A percentile compares a stretch with the other conserved stretches of the same genome.
Conservation (phyloP, 2,329 filamentous ascomycete species). For the Colletotrichum lini region DNA sequence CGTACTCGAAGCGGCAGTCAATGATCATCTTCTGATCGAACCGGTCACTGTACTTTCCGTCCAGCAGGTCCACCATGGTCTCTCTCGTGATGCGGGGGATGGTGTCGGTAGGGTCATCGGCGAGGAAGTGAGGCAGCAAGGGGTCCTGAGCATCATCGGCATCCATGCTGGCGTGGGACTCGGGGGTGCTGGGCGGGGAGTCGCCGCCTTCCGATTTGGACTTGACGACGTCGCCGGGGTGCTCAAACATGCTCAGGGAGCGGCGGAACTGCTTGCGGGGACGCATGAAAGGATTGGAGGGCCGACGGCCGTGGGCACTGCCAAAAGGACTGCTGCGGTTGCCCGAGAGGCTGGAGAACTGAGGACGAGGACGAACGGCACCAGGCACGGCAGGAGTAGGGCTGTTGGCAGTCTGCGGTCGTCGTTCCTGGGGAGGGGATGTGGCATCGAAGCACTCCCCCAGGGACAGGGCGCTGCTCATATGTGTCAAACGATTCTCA, state of each 20-base stretch:
- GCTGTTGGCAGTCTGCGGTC: slow-evolving; percentile 73
- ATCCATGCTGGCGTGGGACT: slow-evolving; percentile 84
- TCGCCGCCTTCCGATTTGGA: slow-evolving; percentile 72
- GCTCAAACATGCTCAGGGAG: slow-evolving; percentile 98
- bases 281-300: slow-evolving; percentile 78
- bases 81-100: slow-evolving; percentile 88
- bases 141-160: slow-evolving; percentile 82
- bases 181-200: slow-evolving; percentile 60
- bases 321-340: slow-evolving; percentile 83
- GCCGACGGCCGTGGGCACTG: slow-evolving; percentile 78
- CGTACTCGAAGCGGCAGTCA: slow-evolving; percentile 98
- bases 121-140: slow-evolving; percentile 86
- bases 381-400: slow-evolving; percentile 68
- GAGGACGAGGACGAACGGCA: slow-evolving; percentile 74
- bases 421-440: slow-evolving; percentile 81
- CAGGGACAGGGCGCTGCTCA: slow-evolving; percentile 73
- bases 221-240: slow-evolving; percentile 89
- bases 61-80: slow-evolving; percentile 88
- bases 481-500: slow-evolving; percentile 50
- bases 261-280: slow-evolving; percentile 91
- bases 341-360: slow-evolving; percentile 73
- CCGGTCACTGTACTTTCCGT: slow-evolving; percentile 82
- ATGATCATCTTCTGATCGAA: slow-evolving; percentile 90
- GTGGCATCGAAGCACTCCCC: slow-evolving; percentile 83
- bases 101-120: slow-evolving; percentile 84